phyloP scores from a whole-genome alignment of 2,329 filamentous ascomycete species.

The Pezicula rhizophila region DNA sequence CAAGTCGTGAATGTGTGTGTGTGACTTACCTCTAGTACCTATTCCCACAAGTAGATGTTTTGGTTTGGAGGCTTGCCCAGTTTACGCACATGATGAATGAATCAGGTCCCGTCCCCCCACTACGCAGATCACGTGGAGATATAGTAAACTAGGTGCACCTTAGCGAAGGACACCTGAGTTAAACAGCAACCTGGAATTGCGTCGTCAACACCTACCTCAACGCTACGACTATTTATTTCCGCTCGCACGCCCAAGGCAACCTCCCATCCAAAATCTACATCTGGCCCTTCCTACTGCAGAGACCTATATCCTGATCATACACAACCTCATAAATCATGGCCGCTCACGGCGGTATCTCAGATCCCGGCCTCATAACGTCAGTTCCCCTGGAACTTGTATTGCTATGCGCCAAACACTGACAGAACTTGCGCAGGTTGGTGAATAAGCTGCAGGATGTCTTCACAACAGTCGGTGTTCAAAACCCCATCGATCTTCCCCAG shows the following conservation, averaged over 20 bases:
- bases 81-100: no score
- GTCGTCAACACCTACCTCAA: neutral
- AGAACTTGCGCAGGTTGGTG: constrained; percentile 57
- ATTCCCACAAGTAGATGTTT: no score
- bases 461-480: constrained; percentile 95
- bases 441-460: constrained; percentile 99
- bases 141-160: no score
- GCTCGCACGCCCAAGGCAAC: neutral
- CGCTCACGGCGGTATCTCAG: constrained; percentile 52
- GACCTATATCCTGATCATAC: constrained; percentile 1
- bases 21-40: no score
- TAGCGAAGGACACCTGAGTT: neutral
- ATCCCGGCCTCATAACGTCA: constrained; percentile 61
- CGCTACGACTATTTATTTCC: no score
- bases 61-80: no score
- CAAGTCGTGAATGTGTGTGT: no score
- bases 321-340: constrained; percentile 17
- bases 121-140: no score
- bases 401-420: constrained; percentile 21
- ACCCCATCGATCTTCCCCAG: constrained; percentile 97
- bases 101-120: no score
- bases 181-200: neutral
- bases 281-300: neutral
- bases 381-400: constrained; percentile 22
- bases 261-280: neutral